These are phyloP conservation scores for Xylariaceae sp. DNA, from an alignment of 2,329 filamentous ascomycete genomes.

Conservation along the genomic window DNA sequence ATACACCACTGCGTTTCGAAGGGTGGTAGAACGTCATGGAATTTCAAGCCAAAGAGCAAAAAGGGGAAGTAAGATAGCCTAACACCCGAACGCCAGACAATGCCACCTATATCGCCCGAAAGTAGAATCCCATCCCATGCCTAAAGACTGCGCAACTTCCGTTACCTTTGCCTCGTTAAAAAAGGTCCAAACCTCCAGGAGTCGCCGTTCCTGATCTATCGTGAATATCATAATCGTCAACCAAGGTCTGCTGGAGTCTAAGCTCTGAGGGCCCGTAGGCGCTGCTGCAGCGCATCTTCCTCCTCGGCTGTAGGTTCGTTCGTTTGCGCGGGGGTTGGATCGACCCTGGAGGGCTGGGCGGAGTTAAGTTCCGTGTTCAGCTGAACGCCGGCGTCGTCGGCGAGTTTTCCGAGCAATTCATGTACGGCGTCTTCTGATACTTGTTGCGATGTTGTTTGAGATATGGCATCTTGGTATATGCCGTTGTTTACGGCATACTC, in stretches of 20 bases:
- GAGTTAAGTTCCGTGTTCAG: constrained; percentile 68
- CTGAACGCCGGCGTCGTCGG: constrained; percentile 83
- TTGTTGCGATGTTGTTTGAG: constrained; percentile 68
- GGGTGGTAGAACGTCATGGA: not conserved
- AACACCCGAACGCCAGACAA: constrained; percentile 13
- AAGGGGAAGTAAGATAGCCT: no score
- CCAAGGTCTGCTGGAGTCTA: constrained; percentile 27
- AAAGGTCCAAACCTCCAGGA: not conserved
- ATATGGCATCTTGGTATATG: constrained; percentile 84
- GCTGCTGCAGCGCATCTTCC: constrained; percentile 68
- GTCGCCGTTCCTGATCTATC: constrained; percentile 5
- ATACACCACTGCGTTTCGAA: not conserved
- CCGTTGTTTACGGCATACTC: constrained; percentile 62
- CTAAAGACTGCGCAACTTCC: not conserved
- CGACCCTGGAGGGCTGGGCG: constrained; percentile 52
- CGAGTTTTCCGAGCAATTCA: constrained; percentile 76
- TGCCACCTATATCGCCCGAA: not conserved
- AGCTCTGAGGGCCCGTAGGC: constrained; percentile 52
- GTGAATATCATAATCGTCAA: constrained; percentile 1
- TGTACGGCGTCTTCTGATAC: constrained; percentile 81
- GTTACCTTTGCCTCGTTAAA: not conserved
- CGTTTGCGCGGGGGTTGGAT: constrained; percentile 47
- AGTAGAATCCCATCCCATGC: not conserved
- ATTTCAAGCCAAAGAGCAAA: not conserved
- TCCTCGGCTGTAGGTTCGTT: constrained; percentile 70